phyloP scores from a whole-genome alignment of 495 filamentous ascomycete genomes.

The Penicillium cinerascens region DNA sequence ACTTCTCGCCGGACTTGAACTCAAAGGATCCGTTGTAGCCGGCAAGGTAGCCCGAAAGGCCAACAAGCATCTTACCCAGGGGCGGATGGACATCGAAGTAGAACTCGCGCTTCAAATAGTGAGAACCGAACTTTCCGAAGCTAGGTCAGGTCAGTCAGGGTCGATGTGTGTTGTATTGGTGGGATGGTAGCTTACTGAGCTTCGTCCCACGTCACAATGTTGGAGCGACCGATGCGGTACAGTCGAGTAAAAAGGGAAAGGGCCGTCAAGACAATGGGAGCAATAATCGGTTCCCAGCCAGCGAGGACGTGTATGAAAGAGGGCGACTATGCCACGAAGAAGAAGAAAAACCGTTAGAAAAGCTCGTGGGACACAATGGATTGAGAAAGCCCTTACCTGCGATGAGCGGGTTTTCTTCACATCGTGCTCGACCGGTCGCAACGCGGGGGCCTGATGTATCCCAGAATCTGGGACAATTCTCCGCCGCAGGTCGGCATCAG shows the following conservation, averaged over 20 bases:
- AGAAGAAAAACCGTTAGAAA: not conserved
- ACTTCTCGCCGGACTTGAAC: slow-evolving; percentile 97
- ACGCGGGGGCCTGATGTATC: slow-evolving; percentile 28
- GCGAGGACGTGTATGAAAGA: slow-evolving; percentile 61
- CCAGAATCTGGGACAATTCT: slow-evolving; percentile 64
- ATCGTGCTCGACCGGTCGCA: slow-evolving; percentile 44
- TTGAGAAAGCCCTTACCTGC: slow-evolving; percentile 22
- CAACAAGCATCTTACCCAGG: slow-evolving; percentile 96
- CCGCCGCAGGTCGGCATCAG: slow-evolving; percentile 64
- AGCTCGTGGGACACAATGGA: not conserved
- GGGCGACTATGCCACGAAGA: slow-evolving; percentile 19
- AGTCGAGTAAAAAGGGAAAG: slow-evolving; percentile 91
- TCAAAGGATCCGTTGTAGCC: slow-evolving; percentile 99
- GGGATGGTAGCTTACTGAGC: slow-evolving; percentile 67
- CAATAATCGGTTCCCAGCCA: slow-evolving; percentile 81
- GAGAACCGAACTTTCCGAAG: slow-evolving; percentile 98
- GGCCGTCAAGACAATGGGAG: slow-evolving; percentile 81
- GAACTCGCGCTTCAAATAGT: slow-evolving; percentile 97
- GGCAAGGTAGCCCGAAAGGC: slow-evolving; percentile 89
- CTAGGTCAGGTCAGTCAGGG: slow-evolving; percentile 38
- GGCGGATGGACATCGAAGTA: slow-evolving; percentile 99
- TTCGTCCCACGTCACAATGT: slow-evolving; percentile 98
- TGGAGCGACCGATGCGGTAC: slow-evolving; percentile 91
- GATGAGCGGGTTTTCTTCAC: slow-evolving; percentile 57
- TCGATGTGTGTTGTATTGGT: not conserved